Conservation (phyloP, 2,329 filamentous ascomycete species). For the Leptographium lundbergii region DNA sequence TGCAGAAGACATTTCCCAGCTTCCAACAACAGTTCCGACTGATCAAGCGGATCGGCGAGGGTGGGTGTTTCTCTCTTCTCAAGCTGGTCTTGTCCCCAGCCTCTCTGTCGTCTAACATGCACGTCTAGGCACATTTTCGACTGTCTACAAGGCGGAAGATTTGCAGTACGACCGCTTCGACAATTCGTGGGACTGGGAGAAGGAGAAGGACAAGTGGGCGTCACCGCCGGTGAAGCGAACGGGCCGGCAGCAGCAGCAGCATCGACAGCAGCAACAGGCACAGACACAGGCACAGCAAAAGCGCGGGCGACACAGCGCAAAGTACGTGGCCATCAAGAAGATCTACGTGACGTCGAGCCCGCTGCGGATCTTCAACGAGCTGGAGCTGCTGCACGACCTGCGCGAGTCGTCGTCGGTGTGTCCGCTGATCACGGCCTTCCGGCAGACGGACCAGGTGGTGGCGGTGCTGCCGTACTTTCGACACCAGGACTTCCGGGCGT, state of each 20-base stretch:
- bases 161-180: constrained; percentile 69
- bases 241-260: constrained; percentile 19
- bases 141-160: constrained; percentile 97
- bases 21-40: constrained; percentile 77
- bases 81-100: background rate
- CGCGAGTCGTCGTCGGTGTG: constrained; percentile 76
- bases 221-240: constrained; percentile 51
- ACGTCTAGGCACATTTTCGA: constrained; percentile 78
- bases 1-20: constrained; percentile 70
- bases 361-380: constrained; percentile 84
- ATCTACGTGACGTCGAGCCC: constrained; percentile 98
- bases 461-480: constrained; percentile 92
- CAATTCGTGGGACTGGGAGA: constrained; percentile 75
- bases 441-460: constrained; percentile 85
- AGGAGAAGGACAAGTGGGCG: constrained; percentile 52
- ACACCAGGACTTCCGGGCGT: constrained; percentile 87
- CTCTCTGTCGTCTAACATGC: background rate
- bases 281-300: background rate
- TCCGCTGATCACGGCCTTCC: constrained; percentile 93
- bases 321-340: constrained; percentile 95
- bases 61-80: constrained; percentile 30
- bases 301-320: constrained; percentile 32
- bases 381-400: constrained; percentile 83
- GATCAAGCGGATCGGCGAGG: constrained; percentile 95
- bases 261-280: background rate